phyloP scores from a whole-genome alignment of 345 rosid species.

The Salix viminalis region DNA sequence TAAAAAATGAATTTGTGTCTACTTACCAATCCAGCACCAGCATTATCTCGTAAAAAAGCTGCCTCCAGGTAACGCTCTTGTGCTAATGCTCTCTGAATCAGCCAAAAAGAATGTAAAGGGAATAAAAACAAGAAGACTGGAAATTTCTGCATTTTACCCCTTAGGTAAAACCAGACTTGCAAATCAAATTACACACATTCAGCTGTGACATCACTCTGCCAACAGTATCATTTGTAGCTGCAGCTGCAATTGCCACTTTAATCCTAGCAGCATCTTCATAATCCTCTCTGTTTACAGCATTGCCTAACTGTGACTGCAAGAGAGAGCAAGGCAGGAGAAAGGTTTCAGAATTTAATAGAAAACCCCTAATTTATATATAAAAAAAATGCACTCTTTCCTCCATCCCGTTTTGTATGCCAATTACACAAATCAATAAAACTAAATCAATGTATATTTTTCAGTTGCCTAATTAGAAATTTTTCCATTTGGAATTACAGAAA shows the following conservation, averaged over 20 bases:
- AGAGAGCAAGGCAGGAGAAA: background rate
- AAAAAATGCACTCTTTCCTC: background rate
- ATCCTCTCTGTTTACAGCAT: conserved; percentile 61
- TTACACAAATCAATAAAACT: background rate
- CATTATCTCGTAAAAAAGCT: conserved; percentile 65
- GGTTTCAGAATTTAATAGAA: background rate
- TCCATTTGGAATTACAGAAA: background rate
- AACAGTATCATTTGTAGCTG: conserved; percentile 67
- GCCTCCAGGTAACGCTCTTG: conserved; percentile 84
- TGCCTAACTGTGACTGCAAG: conserved; percentile 57
- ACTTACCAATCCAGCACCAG: conserved; percentile 91
- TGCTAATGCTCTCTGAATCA: conserved; percentile 58
- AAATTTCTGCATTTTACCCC: background rate
- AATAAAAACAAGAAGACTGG: background rate
- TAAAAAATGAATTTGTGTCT: background rate
- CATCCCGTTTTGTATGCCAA: background rate
- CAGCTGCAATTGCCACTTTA: conserved; percentile 91
- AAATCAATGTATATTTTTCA: background rate
- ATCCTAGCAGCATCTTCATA: conserved; percentile 76
- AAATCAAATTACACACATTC: conserved; percentile 39
- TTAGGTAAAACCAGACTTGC: background rate
- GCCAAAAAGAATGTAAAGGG: background rate
- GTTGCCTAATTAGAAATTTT: background rate
- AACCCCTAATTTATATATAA: background rate
- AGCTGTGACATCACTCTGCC: conserved; percentile 64